Percentiles rank a stretch among this genome's conserved stretches.
phyloP scores from a whole-genome alignment of 768 basidiomycete species.

The Xanthoconium stramineum region DNA sequence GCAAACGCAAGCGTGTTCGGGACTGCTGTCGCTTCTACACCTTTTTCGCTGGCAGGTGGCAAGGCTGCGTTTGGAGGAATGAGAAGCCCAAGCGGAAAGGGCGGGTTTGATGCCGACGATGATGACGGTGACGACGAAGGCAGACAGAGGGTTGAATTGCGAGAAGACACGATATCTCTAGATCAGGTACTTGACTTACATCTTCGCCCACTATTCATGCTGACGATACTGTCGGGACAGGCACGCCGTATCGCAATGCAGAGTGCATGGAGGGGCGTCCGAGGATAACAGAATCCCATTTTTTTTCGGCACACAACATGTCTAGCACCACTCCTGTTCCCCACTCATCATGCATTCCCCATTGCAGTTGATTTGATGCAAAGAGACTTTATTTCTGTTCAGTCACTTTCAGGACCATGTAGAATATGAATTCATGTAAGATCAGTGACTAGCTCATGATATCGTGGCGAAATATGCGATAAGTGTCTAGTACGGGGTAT shows the following conservation, averaged over 20 bases:
- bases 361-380: conserved; percentile 7
- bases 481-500: conserved; percentile 12
- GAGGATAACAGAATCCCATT: conserved; percentile 39
- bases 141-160: conserved; percentile 70
- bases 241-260: conserved; percentile 85
- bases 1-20: conserved; percentile 76
- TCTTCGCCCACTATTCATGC: background rate
- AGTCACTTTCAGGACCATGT: conserved; percentile 22
- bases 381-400: conserved; percentile 14
- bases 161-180: conserved; percentile 82
- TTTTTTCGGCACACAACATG: conserved; percentile 7
- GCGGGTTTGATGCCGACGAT: conserved; percentile 53
- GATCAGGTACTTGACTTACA: conserved; percentile 67
- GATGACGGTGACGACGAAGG: conserved; percentile 72
- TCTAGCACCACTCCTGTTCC: background rate
- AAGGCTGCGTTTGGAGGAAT: conserved; percentile 86
- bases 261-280: conserved; percentile 79
- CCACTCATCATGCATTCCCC: conserved; percentile 6
- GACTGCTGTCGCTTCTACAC: conserved; percentile 77
- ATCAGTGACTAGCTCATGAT: conserved; percentile 3
- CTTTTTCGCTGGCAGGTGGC: conserved; percentile 74
- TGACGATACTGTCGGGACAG: conserved; percentile 34
- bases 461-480: background rate
- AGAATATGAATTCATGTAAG: conserved; percentile 22
- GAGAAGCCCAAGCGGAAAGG: conserved; percentile 39